Conservation (phyloP, 495 filamentous ascomycete genomes). For the Daldinia concentrica region DNA sequence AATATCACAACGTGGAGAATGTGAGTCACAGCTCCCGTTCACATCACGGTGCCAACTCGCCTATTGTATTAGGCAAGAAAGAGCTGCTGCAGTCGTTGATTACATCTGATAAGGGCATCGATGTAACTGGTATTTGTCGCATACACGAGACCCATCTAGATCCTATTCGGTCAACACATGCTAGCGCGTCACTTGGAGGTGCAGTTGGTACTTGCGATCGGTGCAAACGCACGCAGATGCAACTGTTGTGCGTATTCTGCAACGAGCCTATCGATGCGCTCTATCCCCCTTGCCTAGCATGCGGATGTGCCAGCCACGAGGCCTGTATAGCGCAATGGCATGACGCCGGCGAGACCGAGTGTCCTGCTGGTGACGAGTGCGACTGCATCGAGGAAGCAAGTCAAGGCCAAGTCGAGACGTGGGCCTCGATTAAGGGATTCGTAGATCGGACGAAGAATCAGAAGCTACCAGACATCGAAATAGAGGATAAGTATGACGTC, state of each 20-base stretch:
- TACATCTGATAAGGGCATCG: slow-evolving; percentile 60
- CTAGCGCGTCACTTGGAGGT: slow-evolving; percentile 54
- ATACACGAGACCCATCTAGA: slow-evolving; percentile 65
- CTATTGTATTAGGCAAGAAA: slow-evolving; percentile 58
- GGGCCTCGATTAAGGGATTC: slow-evolving; percentile 51
- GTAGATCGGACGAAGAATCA: slow-evolving; percentile 41
- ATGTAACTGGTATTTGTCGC: slow-evolving; percentile 67
- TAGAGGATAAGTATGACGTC: slow-evolving; percentile 8
- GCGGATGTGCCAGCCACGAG: slow-evolving; percentile 69
- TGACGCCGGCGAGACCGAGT: slow-evolving; percentile 55
- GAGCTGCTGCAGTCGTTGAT: slow-evolving; percentile 52
- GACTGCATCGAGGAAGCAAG: slow-evolving; percentile 55
- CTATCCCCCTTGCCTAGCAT: slow-evolving; percentile 66
- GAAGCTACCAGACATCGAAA: slow-evolving; percentile 29
- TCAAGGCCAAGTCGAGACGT: slow-evolving; percentile 53
- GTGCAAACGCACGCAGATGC: slow-evolving; percentile 61
- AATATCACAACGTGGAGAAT: slow-evolving; percentile 47
- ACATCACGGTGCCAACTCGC: slow-evolving; percentile 47
- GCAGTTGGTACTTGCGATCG: slow-evolving; percentile 65
- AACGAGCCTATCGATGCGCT: slow-evolving; percentile 64
- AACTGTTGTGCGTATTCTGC: slow-evolving; percentile 68
- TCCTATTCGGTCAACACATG: slow-evolving; percentile 55
- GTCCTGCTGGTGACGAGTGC: slow-evolving; percentile 60
- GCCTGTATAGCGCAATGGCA: slow-evolving; percentile 63
- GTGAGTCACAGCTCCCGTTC: slow-evolving; percentile 32